Base-by-base conservation (phyloP, 768 basidiomycete genomes). In the Tephrocybe sp. region DNA sequence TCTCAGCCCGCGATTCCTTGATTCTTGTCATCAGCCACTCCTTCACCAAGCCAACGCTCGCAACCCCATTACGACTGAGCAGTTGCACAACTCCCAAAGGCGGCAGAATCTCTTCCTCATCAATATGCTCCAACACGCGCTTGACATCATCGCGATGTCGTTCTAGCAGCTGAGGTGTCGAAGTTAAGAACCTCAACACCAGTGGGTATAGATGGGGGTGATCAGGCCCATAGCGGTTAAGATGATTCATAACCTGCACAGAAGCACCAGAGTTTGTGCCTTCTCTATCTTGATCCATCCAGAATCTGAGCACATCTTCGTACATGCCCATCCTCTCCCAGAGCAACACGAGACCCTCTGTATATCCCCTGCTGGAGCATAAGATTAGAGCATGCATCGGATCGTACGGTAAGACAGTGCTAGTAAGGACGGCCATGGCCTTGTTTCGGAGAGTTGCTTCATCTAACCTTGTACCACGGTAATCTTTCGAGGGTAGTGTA, bases 251-350 rank as follows among this genome's bases (percentile, higher is more conserved):
- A 2, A 95, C 88, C 57, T 86, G 76, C 7, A 58, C 68, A 1
- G 77, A 76, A 15, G 77, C 76, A 13, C 53, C 62, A 0, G 69
- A 61, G 6, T 62, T 53, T 2, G 52, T 47, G 11, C 68, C 75
- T 30, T 72, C 71, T 15, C 63, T 67, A 47, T 86, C 75, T 52
- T 76, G 76, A 50, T 90, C 88, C 80, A 95, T 94, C 86, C 88
- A 94, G 71, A 91, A 97, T 19, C 94, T 79, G 24, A 98, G 63
- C 40, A 98, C 84, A 57, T 97, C 94, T 59, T 97, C 95, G 64
- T 92, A 91, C 95, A 97, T 94, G 6, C 89, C 93, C 71, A 94
- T 74, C 53, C 80, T 83, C 69, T 97, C 97, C 91, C 94, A 98
- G 2, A 98, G 75, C 4, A 90, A 69, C 2, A 98, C 88, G 10